A percentile compares a stretch with the other conserved stretches of the same genome.
Evolutionary conservation across 371 early-diverging fungal species (phyloP).

Genomic region (Basidiobolus meristosporus): DNA sequence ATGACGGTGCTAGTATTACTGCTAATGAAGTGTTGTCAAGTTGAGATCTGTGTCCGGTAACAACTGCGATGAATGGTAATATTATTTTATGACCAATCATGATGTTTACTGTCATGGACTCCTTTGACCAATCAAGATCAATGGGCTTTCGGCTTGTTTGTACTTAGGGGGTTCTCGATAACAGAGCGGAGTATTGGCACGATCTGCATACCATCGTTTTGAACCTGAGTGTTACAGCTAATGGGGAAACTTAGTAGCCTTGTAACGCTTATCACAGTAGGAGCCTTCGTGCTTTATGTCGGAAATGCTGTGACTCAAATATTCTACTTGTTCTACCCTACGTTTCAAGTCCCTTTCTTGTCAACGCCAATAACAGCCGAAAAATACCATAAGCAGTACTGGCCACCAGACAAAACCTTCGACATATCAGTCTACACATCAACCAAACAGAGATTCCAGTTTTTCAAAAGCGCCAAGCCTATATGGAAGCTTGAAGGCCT

Average conservation of each 20-base stretch:
- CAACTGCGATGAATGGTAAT: no score
- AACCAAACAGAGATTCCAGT: neutral
- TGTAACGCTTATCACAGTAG: neutral
- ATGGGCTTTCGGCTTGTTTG: no score
- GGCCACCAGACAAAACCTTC: neutral
- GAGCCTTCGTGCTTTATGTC: neutral
- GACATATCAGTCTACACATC: neutral
- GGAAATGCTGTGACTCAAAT: neutral
- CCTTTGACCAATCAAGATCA: no score
- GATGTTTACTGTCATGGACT: no score
- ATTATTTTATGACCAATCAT: no score
- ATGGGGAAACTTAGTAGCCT: neutral
- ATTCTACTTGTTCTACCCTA: constrained; percentile 1
- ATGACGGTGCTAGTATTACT: no score
- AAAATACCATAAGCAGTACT: neutral
- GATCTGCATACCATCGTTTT: no score
- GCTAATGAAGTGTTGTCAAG: no score
- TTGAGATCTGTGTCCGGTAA: no score
- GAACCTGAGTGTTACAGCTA: no score
- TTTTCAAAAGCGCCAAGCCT: neutral
- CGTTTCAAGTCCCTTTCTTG: neutral
- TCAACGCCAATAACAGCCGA: neutral
- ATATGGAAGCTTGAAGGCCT: neutral
- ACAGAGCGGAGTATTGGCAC: no score
- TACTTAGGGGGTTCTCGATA: no score